Base-by-base conservation (phyloP, 176 grass and related monocot genomes). In the Tillandsia leiboldiana region DNA sequence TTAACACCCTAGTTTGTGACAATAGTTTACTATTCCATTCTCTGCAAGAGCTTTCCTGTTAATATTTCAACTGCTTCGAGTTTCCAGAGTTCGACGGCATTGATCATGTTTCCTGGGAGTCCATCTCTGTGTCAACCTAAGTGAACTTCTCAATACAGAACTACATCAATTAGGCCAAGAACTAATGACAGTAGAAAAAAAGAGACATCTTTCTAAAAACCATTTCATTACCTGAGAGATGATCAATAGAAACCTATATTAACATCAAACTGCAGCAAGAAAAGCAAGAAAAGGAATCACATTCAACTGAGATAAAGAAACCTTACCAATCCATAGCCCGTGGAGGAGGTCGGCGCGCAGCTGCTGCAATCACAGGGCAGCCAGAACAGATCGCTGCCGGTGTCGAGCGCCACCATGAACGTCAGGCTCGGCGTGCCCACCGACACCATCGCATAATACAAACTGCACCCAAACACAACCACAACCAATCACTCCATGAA, bases 331-430 rank as follows among this genome's bases (percentile, higher is more conserved):
- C 73, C 77, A 29, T 65, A 79, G 51, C 73, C 51, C 5, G 68
- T 15, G 0, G 80, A 77, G 5, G 73, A 53, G n/a, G 85, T 65
- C 2, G 87, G 76, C 7, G 78, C 69, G 66, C 88, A 96, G 2
- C 83, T 79, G 17, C 75, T 64, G 57, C 92, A 96, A 52, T 96
- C 80, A 72, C 92, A 96, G 3, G 92, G 92, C 20, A 91, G 26
- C 92, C 92, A 96, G 78, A 96, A 86, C 51, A 96, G 82, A 74
- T 86, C 80, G 49, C 92, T 96, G 6, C 92, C 92, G 0, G 92
- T 96, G 61, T 96, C 88, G n/a, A 91, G 73, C 12, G 88, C 92
- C 68, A 96, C 92, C 79, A 96, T 75, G 86, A 96, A 96, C 48
- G 83, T 84, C 73, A 75, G 59, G 10, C 79, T 81, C 48, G 92